Conservation (phyloP, 1,284 basidiomycete genomes). For the Prillingera fragicola region DNA sequence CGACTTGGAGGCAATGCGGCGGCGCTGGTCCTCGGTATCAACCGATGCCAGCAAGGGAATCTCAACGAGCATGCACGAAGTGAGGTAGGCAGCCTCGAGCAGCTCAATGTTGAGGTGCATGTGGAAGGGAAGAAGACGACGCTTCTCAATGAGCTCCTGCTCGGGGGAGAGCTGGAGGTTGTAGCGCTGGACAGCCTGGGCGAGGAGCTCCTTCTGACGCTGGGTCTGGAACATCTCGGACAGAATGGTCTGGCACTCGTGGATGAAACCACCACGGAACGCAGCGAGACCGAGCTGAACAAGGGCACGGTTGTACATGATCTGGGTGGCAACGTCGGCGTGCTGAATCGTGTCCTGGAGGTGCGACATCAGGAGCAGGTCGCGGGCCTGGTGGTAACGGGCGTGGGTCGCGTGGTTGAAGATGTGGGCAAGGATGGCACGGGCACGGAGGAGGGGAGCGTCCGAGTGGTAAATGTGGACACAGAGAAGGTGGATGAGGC, state of each 20-base stretch:
- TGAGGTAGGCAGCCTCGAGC: constrained; percentile 93
- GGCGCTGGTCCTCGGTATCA: constrained; percentile 85
- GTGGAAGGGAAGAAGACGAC: constrained; percentile 96
- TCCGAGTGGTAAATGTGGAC: constrained; percentile 89
- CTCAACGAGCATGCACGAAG: constrained; percentile 97
- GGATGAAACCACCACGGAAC: constrained; percentile 90
- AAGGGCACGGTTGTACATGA: constrained; percentile 94
- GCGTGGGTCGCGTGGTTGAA: constrained; percentile 96
- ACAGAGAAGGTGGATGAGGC: constrained; percentile 80
- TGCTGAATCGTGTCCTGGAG: constrained; percentile 93
- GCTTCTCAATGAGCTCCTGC: constrained; percentile 94
- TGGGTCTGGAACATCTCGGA: constrained; percentile 96
- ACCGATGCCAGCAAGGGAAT: constrained; percentile 92
- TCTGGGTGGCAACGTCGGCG: constrained; percentile 95
- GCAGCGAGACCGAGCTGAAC: constrained; percentile 96
- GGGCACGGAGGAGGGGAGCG: constrained; percentile 83
- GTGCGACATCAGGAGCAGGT: constrained; percentile 98
- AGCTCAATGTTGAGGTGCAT: constrained; percentile 99
- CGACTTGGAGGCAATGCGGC: constrained; percentile 86
- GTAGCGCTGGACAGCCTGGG: constrained; percentile 92
- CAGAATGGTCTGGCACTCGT: constrained; percentile 85
- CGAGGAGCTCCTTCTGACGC: constrained; percentile 92
- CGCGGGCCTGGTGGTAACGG: constrained; percentile 92
- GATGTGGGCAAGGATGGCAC: constrained; percentile 96
- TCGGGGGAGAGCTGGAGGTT: constrained; percentile 74